Evolutionary conservation across 2,329 filamentous ascomycete genomes (phyloP), one percentile per base, ranked within the genome.

Genomic region (Alternaria sp.): DNA sequence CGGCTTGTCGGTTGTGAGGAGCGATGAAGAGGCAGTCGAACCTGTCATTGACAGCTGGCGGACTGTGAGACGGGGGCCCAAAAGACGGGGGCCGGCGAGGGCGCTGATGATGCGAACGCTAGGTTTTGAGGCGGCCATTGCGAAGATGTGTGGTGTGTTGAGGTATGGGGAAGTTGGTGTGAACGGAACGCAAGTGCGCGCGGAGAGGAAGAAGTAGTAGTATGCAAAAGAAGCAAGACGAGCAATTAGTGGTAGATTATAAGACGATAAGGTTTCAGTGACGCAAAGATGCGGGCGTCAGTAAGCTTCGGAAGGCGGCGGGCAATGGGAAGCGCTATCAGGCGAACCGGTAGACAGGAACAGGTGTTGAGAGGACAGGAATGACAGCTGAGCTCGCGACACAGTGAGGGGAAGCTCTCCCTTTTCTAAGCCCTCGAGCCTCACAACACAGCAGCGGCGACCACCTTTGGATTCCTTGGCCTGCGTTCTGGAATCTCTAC

Each of bases 1-100:
- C 10, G 85, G 81, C 70, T 84, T 85, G 69, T 87, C 86, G 30
- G 82, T 78, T 75, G 71, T 84, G 79, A 82, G 80, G 72, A 76
- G 82, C 68, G 80, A 87, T 72, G 80, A 82, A 64, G 85, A 87
- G 55, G 87, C 87, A 26, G 87, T 82, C 43, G 85, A 84, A 58
- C 87, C 87, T 37, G 88, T 89, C 81, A 89, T 88, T 79, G 87
- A 86, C 54, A 89, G 83, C 60, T 79, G 77, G 69, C 88, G 87
- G 70, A 75, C 81, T 74, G 43, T 51, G 73, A 74, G 71, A 80
- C 76, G 60, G 82, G 72, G 66, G 78, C 81, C 66, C 75, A 78
- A 63, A 84, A 78, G 70, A 80, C 80, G 68, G 81, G 80, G 63
- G 81, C 79, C 61, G 23, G 57, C 67, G 81, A 79, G 58, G 81